Evolutionary conservation across 1,139 yeast genomes (phyloP), one percentile per base, ranked within the genome.

Genomic region (Pichia sp.): DNA sequence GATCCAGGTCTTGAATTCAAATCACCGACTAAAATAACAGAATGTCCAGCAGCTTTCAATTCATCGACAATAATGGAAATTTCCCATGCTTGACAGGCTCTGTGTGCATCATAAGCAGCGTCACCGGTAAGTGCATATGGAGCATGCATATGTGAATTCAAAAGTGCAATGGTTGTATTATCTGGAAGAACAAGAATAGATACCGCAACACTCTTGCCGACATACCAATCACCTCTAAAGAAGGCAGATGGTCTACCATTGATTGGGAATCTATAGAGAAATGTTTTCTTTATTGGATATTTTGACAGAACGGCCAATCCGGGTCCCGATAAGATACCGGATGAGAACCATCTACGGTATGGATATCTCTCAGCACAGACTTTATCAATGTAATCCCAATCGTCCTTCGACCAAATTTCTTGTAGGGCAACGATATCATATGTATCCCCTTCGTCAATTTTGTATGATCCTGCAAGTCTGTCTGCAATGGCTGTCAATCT

Each of bases 21-120:
- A 67, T 93, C 99, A 2, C 99, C 99, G 24, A 91, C 96, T 45
- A 89, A 83, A 40, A 94, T 76, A 0, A 88, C 93, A 1, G 91
- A 84, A 65, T 87, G 85, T 0, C 97, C 96, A 0, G 93, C 85
- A 47, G 72, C 73, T 42, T 75, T 73, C 42, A 93, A 76, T 44
- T 83, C 66, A 30, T 75, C 73, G 2, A 87, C 82, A 44, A 90
- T 53, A 47, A 81, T 77, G 21, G 93, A 76, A 62, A 94, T 79
- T 63, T 91, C 97, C 98, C 98, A 93, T 0, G 98, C 98, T 66
- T 93, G 99, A 51, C 95, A 81, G 0, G 96, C 84, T 46, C 99
- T 72, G 63, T 93, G 98, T 56, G 96, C 87, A 4, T 83, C 72
- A 63, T 94, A 93, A 6, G 94, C 85, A 6, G 95, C 94, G 66